These are phyloP conservation scores for Gremmenia infestans DNA, from an alignment of 2,329 filamentous ascomycete species.

Conservation along the genomic window DNA sequence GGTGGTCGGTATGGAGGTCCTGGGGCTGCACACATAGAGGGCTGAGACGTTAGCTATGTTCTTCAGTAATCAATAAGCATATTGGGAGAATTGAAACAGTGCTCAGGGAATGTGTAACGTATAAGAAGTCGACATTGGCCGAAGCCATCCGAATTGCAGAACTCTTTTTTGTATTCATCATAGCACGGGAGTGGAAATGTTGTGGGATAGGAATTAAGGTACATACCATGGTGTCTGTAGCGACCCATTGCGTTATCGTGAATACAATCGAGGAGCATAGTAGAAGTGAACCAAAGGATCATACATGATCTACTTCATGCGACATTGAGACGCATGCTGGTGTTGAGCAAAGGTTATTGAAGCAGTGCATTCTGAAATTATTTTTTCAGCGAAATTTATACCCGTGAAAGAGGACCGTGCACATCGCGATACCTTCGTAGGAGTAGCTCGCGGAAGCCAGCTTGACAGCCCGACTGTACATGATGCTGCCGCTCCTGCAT, in stretches of 20 bases:
- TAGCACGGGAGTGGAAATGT: slow-evolving; percentile 2
- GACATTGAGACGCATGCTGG: no score
- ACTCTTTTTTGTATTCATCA: slow-evolving; percentile 27
- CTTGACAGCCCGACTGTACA: not conserved
- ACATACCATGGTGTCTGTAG: not conserved
- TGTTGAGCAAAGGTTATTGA: no score
- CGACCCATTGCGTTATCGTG: not conserved
- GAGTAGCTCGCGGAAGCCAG: not conserved
- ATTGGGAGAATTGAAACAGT: slow-evolving; percentile 1
- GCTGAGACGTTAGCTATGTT: slow-evolving; percentile 10
- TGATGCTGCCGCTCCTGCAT: not conserved
- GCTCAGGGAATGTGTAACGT: slow-evolving; percentile 30
- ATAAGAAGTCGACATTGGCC: slow-evolving; percentile 24
- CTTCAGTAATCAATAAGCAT: not conserved
- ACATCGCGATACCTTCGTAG: not conserved
- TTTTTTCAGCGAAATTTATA: not conserved
- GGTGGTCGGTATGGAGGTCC: slow-evolving; percentile 43
- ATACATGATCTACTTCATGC: no score
- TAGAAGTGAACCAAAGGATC: no score
- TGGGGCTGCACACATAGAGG: slow-evolving; percentile 6
- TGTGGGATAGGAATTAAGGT: not conserved
- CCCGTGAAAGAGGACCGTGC: not conserved
- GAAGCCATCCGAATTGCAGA: slow-evolving; percentile 30
- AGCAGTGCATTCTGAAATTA: no score
- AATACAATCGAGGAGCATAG: no score